Percentiles rank a stretch among this genome's conserved stretches.
Conservation (phyloP, 106 monocot genomes). For the Acanthochlamys bracteata region DNA sequence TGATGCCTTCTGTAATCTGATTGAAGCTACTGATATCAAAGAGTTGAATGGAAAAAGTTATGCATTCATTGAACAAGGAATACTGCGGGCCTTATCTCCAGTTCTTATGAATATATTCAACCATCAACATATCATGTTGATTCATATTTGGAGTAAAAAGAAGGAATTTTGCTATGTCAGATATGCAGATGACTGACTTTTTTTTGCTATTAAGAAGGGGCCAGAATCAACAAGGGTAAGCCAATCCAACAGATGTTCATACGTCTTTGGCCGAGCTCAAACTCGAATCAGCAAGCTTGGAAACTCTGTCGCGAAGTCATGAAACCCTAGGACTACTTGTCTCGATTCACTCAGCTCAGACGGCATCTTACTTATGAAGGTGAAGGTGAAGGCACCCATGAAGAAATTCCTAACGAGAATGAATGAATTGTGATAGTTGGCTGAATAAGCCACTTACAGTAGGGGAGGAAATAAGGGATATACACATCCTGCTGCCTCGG, state of each 20-base stretch:
- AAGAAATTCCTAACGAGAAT: conserved; percentile 3
- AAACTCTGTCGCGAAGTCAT: conserved; percentile 1
- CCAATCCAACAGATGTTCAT: not conserved
- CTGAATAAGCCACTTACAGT: conserved; percentile 3
- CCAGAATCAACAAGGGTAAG: not conserved
- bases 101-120: conserved; percentile 1
- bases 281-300: conserved; percentile 7
- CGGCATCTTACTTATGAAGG: conserved; percentile 7
- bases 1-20: conserved; percentile 14
- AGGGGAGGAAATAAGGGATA: not conserved
- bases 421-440: conserved; percentile 1
- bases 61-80: conserved; percentile 3
- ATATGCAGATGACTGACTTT: conserved; percentile 1
- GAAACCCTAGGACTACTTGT: conserved; percentile 3
- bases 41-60: conserved; percentile 2
- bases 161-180: conserved; percentile 3
- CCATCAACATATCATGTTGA: not conserved
- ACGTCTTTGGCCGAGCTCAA: not conserved
- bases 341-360: conserved; percentile 7
- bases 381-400: conserved; percentile 2
- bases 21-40: conserved; percentile 13
- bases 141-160: conserved; percentile 5
- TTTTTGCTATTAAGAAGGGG: conserved; percentile 4
- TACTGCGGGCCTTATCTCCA: not conserved
- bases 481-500: conserved; percentile 7